These are phyloP conservation scores for Serendipita sp. DNA, from an alignment of 768 basidiomycete genomes.

Conservation along the genomic window DNA sequence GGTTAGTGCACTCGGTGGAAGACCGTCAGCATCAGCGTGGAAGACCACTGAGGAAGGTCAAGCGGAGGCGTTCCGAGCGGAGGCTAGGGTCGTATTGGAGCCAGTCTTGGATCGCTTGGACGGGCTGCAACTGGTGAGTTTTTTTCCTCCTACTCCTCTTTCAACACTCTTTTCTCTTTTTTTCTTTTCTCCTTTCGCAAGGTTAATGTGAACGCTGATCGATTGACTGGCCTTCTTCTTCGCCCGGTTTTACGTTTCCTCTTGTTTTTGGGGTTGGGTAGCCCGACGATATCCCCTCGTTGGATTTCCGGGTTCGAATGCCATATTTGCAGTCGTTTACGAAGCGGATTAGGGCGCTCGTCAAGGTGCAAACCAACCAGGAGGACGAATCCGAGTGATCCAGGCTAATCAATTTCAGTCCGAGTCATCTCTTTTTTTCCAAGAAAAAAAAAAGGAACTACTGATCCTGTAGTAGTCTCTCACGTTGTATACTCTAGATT, in stretches of 20 bases:
- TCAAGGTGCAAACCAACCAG: not conserved
- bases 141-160: too few species aligned
- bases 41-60: conserved; percentile 16
- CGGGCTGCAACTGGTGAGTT: conserved; percentile 34
- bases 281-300: conserved; percentile 26
- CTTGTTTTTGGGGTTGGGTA: too few species aligned
- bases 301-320: conserved; percentile 40
- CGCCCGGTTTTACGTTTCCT: too few species aligned
- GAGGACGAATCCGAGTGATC: conserved; percentile 2
- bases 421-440: too few species aligned
- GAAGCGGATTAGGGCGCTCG: not conserved
- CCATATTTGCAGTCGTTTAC: conserved; percentile 40
- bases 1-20: conserved; percentile 2
- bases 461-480: too few species aligned
- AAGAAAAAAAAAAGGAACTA: too few species aligned
- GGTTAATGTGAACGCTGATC: too few species aligned
- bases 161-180: too few species aligned
- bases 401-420: not conserved
- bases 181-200: conserved; percentile 11
- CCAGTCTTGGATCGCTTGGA: conserved; percentile 41
- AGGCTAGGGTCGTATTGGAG: conserved; percentile 38
- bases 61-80: conserved; percentile 39
- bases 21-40: not conserved
- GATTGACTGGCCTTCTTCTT: too few species aligned
- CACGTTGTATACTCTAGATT: too few species aligned